A percentile compares a stretch with the other conserved stretches of the same genome.
Conservation (phyloP, 345 rosid species). For the Dipteronia dyeriana region DNA sequence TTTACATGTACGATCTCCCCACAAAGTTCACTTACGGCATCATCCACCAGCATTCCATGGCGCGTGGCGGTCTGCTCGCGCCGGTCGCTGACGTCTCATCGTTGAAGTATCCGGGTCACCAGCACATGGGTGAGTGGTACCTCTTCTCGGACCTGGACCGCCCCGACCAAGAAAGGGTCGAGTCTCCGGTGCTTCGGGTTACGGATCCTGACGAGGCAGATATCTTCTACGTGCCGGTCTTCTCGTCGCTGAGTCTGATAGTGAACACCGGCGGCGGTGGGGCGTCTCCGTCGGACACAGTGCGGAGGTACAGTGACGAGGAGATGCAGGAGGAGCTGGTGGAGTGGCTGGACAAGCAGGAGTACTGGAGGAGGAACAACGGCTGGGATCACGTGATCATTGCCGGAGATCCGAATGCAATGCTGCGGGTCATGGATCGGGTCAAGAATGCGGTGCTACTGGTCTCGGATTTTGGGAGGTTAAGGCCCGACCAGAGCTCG, state of each 20-base stretch:
- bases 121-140: conserved; percentile 99
- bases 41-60: conserved; percentile 71
- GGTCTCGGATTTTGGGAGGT: conserved; percentile 83
- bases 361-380: conserved; percentile 72
- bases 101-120: conserved; percentile 91
- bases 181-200: conserved; percentile 62
- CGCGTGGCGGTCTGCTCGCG: conserved; percentile 53
- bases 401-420: conserved; percentile 93
- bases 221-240: conserved; percentile 81
- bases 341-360: conserved; percentile 81
- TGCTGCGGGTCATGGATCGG: conserved; percentile 61
- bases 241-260: conserved; percentile 80
- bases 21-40: conserved; percentile 72
- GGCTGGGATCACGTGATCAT: conserved; percentile 83
- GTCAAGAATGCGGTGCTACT: conserved; percentile 67
- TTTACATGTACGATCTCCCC: conserved; percentile 90
- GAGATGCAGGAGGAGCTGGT: conserved; percentile 76
- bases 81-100: conserved; percentile 45
- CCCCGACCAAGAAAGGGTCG: conserved; percentile 56
- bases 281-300: conserved; percentile 35
- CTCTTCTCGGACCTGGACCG: conserved; percentile 69
- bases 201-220: conserved; percentile 83
- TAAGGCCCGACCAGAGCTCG: conserved; percentile 85
- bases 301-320: conserved; percentile 72
- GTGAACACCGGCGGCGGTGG: conserved; percentile 49